These are phyloP conservation scores for Actinomortierella ambigua DNA, from an alignment of 371 early-diverging fungal genomes.

Conservation along the genomic window DNA sequence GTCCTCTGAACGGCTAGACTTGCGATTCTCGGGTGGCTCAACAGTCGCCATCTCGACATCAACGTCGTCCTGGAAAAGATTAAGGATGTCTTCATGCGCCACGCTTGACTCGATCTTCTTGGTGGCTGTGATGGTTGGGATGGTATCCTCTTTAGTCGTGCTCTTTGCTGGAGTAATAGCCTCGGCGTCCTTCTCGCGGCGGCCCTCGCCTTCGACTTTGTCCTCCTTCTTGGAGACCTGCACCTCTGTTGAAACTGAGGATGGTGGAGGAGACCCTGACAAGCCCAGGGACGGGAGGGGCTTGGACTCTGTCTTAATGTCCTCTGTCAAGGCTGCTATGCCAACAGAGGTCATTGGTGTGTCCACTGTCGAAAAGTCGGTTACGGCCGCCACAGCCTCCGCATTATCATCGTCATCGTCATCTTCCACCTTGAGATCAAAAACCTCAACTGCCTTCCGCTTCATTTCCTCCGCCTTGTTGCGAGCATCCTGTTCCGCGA, in stretches of 20 bases:
- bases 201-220: too few relatives aligned
- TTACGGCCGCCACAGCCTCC: background rate
- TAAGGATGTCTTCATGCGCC: conserved; percentile 33
- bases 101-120: conserved; percentile 8
- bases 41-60: background rate
- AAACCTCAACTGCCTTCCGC: conserved; percentile 42
- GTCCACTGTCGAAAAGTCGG: background rate
- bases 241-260: too few relatives aligned
- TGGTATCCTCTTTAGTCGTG: background rate
- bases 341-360: background rate
- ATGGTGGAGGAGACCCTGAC: too few relatives aligned
- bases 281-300: too few relatives aligned
- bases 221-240: too few relatives aligned
- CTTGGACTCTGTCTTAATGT: background rate
- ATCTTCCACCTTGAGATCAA: conserved; percentile 44
- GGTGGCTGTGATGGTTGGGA: background rate
- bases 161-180: background rate
- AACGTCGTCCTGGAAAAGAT: conserved; percentile 34
- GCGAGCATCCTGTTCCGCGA: conserved; percentile 35
- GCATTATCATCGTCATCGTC: conserved; percentile 8
- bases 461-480: conserved; percentile 42
- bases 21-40: too few relatives aligned
- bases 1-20: too few relatives aligned
- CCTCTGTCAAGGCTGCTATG: background rate
- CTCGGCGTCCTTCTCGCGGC: too few relatives aligned